Base-by-base conservation (phyloP, 495 filamentous ascomycete genomes). In the Aspergillus ostianus region DNA sequence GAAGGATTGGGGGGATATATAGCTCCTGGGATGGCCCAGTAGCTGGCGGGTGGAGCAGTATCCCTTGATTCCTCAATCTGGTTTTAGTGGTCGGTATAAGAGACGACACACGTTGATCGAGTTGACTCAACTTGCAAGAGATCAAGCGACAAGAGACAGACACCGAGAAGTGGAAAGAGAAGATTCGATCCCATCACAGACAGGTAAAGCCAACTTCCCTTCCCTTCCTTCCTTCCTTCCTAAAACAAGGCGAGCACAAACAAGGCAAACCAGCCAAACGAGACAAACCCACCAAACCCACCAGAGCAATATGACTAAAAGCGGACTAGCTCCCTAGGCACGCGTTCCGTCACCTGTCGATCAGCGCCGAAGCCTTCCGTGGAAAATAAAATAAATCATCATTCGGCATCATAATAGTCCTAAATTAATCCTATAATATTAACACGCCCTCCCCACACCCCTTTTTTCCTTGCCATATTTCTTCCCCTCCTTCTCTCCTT, bases 251-350 rank as follows among this genome's bases (percentile, higher is more conserved):
- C 7, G 8, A 54, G 51, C 0, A 6, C 26, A 41, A 54, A 4
- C 27, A 46, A 44, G 55, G 29, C 13, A 47, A 15, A 47, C 30
- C 30, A 32, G 8, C 1, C 30, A 32, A 32, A 32, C 6, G 3
- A 12, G 6, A 3, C 47, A 20, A 49, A 49, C 3, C 15, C 4
- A 26, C 2, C 7, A 49, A 49, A 20, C 7, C 9, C 3, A 64
- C 57, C 47, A 70, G 68, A 64, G 59, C 47, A 70, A 70, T 70
- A 68, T 70, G 62, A 63, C 68, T 61, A 50, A 66, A 68, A 62
- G 52, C 44, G 64, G 68, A 53, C 60, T 70, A 70, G 50, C 27
- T 21, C 26, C 56, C 47, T 51, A 47, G 36, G 57, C 61, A 67
- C 65, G 65, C 67, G 65, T 67, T 55, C 65, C 63, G 61, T 64